phyloP scores from a whole-genome alignment of 2,329 filamentous ascomycete species.

The Hirsutella rhossiliensis region DNA sequence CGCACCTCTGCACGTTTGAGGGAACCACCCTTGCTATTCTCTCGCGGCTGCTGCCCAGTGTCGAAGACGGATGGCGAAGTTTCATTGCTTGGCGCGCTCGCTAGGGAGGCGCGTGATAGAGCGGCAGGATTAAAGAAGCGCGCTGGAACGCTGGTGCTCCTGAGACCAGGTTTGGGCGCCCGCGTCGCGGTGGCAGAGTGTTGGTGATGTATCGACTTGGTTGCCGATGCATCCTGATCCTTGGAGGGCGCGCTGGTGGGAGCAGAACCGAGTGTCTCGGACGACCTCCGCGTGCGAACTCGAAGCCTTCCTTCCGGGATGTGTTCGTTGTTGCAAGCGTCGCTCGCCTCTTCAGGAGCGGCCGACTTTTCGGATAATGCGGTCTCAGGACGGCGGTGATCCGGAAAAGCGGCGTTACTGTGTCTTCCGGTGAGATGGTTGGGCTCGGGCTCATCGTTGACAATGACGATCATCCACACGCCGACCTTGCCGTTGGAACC shows the following conservation, averaged over 20 bases:
- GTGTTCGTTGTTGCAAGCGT: neutral
- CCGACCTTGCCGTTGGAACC: constrained; percentile 55
- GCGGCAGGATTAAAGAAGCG: constrained; percentile 6
- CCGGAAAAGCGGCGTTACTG: neutral
- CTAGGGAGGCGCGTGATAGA: constrained; percentile 4
- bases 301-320: neutral
- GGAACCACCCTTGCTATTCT: neutral
- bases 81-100: neutral
- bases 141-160: constrained; percentile 1
- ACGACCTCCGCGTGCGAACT: constrained; percentile 6
- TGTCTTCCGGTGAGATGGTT: neutral
- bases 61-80: neutral
- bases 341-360: neutral
- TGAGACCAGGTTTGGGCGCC: neutral
- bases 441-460: constrained; percentile 43
- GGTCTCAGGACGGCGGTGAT: neutral
- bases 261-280: constrained; percentile 7
- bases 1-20: neutral
- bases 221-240: neutral
- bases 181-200: neutral
- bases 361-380: neutral
- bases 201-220: neutral
- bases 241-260: neutral
- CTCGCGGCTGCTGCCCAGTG: neutral
- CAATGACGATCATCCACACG: constrained; percentile 67